Percentiles rank a stretch among this genome's conserved stretches.
Conservation (phyloP, 2,329 filamentous ascomycete species). For the Trichoderma aggressivum region DNA sequence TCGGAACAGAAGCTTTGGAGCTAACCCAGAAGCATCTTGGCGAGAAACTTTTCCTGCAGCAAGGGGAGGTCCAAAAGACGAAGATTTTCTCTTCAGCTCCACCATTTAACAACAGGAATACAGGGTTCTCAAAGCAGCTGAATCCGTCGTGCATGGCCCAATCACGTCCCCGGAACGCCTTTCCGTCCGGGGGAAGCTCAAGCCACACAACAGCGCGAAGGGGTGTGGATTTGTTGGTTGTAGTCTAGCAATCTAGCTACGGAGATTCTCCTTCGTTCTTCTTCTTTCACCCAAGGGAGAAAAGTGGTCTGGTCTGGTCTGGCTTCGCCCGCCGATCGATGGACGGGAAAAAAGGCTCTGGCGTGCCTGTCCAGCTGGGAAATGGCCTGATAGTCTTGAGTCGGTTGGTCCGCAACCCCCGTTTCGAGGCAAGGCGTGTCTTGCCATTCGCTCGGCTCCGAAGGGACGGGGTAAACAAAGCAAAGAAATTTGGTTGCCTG, state of each 20-base stretch:
- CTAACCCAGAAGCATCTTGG: not conserved
- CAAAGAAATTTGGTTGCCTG: not conserved
- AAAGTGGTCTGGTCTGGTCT: not conserved
- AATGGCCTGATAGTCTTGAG: not conserved
- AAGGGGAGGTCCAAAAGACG: not conserved
- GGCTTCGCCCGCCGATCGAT: not conserved
- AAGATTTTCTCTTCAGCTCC: not conserved
- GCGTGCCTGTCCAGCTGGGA: not conserved
- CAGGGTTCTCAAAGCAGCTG: slow-evolving; percentile 9
- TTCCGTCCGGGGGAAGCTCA: not conserved
- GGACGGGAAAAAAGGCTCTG: not conserved
- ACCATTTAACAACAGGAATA: not conserved
- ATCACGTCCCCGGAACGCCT: not conserved
- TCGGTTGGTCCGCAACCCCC: not conserved
- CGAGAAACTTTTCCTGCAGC: not conserved
- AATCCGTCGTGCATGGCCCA: not conserved
- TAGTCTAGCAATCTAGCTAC: not conserved
- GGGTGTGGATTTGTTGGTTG: not conserved
- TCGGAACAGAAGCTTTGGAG: not conserved
- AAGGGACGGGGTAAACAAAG: not conserved
- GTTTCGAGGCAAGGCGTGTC: not conserved
- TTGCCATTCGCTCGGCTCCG: not conserved
- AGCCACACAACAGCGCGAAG: not conserved
- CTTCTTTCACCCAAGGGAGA: not conserved
- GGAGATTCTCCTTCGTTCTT: not conserved